Conservation (phyloP, 306 rosid species). For the Prosopis cineraria region DNA sequence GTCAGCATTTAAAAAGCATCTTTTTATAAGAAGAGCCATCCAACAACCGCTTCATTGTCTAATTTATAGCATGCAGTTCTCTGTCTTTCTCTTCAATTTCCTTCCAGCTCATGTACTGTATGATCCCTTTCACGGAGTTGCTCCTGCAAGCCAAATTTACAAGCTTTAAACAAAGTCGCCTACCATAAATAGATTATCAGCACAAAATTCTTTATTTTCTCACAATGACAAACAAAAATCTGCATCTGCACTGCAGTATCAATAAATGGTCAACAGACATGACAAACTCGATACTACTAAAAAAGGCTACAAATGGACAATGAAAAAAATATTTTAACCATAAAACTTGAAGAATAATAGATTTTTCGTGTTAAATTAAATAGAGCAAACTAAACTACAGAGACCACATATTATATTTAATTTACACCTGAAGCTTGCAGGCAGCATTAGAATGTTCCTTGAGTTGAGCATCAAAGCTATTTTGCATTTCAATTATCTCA, state of each 20-base stretch:
- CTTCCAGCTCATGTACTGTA: slow-evolving; percentile 70
- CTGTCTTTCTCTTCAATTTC: slow-evolving; percentile 88
- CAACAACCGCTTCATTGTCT: slow-evolving; percentile 92
- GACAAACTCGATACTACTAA: slow-evolving; percentile 2
- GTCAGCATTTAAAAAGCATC: neutral
- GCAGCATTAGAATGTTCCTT: slow-evolving; percentile 73
- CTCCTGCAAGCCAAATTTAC: slow-evolving; percentile 61
- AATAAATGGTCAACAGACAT: slow-evolving; percentile 17
- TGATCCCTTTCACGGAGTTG: slow-evolving; percentile 80
- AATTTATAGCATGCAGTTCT: slow-evolving; percentile 82
- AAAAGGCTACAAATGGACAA: neutral
- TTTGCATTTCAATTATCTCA: slow-evolving; percentile 74
- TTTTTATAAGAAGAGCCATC: slow-evolving; percentile 10
- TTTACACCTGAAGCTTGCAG: slow-evolving; percentile 71
- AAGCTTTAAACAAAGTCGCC: slow-evolving; percentile 21
- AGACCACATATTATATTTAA: slow-evolving; percentile 14
- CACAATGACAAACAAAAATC: slow-evolving; percentile 5
- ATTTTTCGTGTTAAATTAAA: neutral
- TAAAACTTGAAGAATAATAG: neutral
- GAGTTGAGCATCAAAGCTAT: slow-evolving; percentile 72
- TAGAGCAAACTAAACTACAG: neutral
- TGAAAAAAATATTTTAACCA: neutral
- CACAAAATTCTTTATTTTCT: neutral
- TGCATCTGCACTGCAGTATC: slow-evolving; percentile 2
- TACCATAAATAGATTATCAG: neutral